Evolutionary conservation across 106 monocot species (phyloP), one percentile per base, ranked within the genome.

Genomic region (Allium sativum): DNA sequence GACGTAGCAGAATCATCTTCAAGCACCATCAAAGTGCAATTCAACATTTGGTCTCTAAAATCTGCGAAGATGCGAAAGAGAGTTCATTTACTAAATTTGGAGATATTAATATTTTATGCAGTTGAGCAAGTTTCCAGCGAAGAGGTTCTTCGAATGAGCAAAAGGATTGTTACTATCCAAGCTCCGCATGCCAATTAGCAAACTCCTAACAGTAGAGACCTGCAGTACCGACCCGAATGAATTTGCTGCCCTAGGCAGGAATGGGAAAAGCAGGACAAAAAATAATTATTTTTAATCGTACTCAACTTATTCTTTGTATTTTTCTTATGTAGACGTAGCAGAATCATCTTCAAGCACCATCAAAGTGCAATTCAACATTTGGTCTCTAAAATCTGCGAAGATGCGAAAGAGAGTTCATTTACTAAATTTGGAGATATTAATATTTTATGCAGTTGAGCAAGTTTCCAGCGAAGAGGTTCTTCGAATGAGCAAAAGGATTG

Each of bases 351-450:
- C 52, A 10, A 50, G 42, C 12, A 43, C 6, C 9, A 59, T 70
- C 7, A 82, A 75, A 62, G 43, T 82, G 68, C 71, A 68, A 59
- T 82, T 78, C 52, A 82, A 82, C 46, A 65, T 78, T 15, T 83
- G 78, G 74, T 68, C 56, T 31, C 64, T 70, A 47, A 21, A 42
- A 56, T 1, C 42, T 53, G 20, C 43, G 1, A 15, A 20, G 44
- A 18, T 55, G 20, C 11, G 45, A 0, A 16, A 21, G 42, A 67
- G 67, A 56, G 56, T 56, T 42, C 15, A 56, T 21, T 54, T 56
- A 42, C 55, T 67, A 9, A 31, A 31, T 7, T 0, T 45, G 13
- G 55, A 55, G 20, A 67, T 56, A n/a, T n/a, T n/a, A n/a, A n/a
- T n/a, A n/a, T n/a, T n/a, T n/a, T n/a, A n/a, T n/a, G n/a, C n/a